phyloP scores from a whole-genome alignment of 768 basidiomycete genomes.

The Asterophora parasitica region DNA sequence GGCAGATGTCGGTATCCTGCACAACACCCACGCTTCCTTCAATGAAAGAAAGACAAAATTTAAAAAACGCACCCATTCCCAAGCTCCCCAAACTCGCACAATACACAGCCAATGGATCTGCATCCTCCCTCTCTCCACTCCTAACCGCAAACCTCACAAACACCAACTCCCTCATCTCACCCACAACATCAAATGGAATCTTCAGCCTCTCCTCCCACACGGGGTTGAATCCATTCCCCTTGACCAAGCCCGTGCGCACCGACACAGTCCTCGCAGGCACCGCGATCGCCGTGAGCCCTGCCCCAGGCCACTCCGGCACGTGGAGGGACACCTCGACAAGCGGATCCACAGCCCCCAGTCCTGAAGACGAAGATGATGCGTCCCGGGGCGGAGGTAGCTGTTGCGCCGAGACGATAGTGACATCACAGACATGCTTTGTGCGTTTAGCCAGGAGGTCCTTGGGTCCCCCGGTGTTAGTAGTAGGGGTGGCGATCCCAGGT shows the following conservation, averaged over 20 bases:
- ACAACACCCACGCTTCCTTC: no score
- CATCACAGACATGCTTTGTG: constrained; percentile 58
- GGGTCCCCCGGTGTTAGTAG: constrained; percentile 15
- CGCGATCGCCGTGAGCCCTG: constrained; percentile 18
- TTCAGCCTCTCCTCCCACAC: constrained; percentile 73
- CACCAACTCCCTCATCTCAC: constrained; percentile 74
- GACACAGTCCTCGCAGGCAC: constrained; percentile 43
- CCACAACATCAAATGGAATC: constrained; percentile 75
- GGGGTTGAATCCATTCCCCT: constrained; percentile 93
- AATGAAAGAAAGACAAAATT: constrained; percentile 2
- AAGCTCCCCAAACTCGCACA: constrained; percentile 73
- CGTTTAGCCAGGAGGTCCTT: constrained; percentile 58
- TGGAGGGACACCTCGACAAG: constrained; percentile 68
- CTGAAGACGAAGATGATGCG: constrained; percentile 18
- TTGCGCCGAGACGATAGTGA: constrained; percentile 51
- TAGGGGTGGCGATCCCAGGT: background rate
- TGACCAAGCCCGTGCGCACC: constrained; percentile 61
- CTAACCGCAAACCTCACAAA: constrained; percentile 82
- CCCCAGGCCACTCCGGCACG: constrained; percentile 65
- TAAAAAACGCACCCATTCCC: constrained; percentile 51
- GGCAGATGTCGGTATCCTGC: constrained; percentile 91
- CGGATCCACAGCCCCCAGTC: constrained; percentile 46
- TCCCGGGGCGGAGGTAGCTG: constrained; percentile 82
- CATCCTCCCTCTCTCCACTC: constrained; percentile 57
- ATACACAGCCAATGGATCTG: constrained; percentile 69